Conservation (phyloP, 371 early-diverging fungal species). For the Coemansia sp. region DNA sequence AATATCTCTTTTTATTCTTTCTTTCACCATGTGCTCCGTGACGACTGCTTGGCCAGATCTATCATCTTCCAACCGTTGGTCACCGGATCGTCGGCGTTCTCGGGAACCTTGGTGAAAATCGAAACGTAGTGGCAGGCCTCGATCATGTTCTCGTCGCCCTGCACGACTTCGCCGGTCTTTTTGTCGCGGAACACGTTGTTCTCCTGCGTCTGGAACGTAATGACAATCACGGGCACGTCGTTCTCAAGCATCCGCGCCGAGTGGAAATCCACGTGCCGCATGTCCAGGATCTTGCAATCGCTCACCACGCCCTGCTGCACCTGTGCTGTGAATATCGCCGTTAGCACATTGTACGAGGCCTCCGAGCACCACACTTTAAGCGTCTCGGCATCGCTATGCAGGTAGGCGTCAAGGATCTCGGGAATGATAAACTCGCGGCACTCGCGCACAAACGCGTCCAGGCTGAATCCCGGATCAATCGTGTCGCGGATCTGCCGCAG, state of each 20-base stretch:
- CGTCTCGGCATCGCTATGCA: conserved; percentile 79
- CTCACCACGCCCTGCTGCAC: conserved; percentile 81
- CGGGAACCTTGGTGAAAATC: conserved; percentile 85
- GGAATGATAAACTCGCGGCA: conserved; percentile 90
- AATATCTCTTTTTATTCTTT: not conserved
- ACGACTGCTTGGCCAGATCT: conserved; percentile 81
- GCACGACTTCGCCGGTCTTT: conserved; percentile 76
- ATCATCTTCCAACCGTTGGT: conserved; percentile 93
- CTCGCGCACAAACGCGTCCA: conserved; percentile 86
- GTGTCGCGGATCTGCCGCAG: conserved; percentile 72
- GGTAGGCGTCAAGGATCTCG: conserved; percentile 94
- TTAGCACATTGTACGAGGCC: conserved; percentile 85
- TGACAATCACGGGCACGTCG: conserved; percentile 83
- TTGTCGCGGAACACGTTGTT: conserved; percentile 89
- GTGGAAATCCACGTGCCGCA: conserved; percentile 83
- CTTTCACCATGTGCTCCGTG: conserved; percentile 64
- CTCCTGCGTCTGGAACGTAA: conserved; percentile 93
- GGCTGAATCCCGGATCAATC: conserved; percentile 86
- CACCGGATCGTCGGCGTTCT: conserved; percentile 79
- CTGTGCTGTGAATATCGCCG: conserved; percentile 83
- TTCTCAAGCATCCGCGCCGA: conserved; percentile 88
- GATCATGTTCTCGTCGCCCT: conserved; percentile 89
- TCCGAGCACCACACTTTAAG: conserved; percentile 93
- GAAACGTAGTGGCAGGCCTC: conserved; percentile 83
- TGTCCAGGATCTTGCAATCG: conserved; percentile 91